Base-by-base conservation (phyloP, 208 protist species). In the Lotmaria passim region DNA sequence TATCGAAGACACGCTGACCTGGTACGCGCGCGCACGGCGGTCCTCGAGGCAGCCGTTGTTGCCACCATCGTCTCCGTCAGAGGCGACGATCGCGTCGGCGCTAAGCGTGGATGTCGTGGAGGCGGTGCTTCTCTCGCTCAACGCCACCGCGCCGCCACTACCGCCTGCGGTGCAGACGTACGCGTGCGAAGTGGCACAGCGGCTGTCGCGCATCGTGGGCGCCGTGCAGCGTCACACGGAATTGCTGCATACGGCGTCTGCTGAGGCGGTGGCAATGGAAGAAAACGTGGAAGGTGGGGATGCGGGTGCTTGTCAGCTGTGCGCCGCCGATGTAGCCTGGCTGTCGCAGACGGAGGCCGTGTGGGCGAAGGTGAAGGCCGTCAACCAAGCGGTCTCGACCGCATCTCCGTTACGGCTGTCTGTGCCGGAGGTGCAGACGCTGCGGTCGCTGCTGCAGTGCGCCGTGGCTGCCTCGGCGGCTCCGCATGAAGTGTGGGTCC, bases 61-160 rank as follows among this genome's bases (percentile, higher is more conserved):
- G 53, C 51, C 3, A 24, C 31, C 51, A 39, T 3, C 10, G 15
- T 14, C 41, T n/a, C 2, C 3, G 14, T 30, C 50, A 55, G 4
- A 26, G 36, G 26, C 2, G 6, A n/a, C 30, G 47, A 1, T 39
- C 34, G 28, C 33, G 61, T 31, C 53, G 28, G 28, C 23, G 26
- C 19, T 31, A 28, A 75, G 70, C 28, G 61, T 75, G 23, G 70
- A 75, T 58, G 61, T 75, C 19, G 63, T 61, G 50, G 70, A 75
- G 19, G 70, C 61, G 4, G 70, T 64, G 19, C 36, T 75, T 19
- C 33, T 28, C 28, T 75, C 70, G 0, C 28, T 50, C 24, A 46
- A 58, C 26, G 24, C 39, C 24, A 39, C 53, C 21, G 17, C 24
- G 8, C 52, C 53, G 33, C 70, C 70, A 39, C 48, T 75, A 43